Conservation (phyloP, 164 flowering plant genomes). For the Berberis vulgaris region DNA sequence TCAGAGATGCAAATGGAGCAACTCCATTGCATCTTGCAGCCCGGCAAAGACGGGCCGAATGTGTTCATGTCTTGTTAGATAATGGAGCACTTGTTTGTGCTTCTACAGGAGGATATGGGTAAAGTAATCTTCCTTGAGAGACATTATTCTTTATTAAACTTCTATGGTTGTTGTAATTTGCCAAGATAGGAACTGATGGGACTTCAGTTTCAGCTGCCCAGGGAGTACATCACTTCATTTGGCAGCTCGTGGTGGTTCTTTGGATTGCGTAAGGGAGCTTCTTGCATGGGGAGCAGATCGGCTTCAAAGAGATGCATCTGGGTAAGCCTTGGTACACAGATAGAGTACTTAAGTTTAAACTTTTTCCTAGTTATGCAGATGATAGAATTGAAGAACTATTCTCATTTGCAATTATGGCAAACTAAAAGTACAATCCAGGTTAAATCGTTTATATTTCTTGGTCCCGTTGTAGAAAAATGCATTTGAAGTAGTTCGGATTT, state of each 20-base stretch:
- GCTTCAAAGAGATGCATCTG: constrained; percentile 75
- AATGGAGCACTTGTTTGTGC: constrained; percentile 92
- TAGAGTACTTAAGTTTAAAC: too few species aligned
- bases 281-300: constrained; percentile 99
- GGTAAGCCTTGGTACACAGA: constrained; percentile 33
- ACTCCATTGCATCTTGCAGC: constrained; percentile 93
- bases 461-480: too few species aligned
- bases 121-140: constrained; percentile 7
- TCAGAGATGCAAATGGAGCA: constrained; percentile 87
- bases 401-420: too few species aligned
- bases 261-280: constrained; percentile 80
- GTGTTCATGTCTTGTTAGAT: constrained; percentile 69
- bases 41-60: constrained; percentile 69
- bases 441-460: too few species aligned
- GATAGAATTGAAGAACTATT: too few species aligned
- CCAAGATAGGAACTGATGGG: neutral
- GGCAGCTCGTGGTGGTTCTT: constrained; percentile 95
- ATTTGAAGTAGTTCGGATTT: too few species aligned
- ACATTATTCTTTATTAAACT: neutral
- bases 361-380: too few species aligned
- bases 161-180: neutral
- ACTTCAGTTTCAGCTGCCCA: constrained; percentile 42
- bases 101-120: constrained; percentile 86
- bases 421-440: too few species aligned
- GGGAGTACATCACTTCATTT: constrained; percentile 96